Percentiles rank a stretch among this genome's conserved stretches.
These are phyloP conservation scores for Parascedosporium putredinis DNA, from an alignment of 2,329 filamentous ascomycete species.

Conservation along the genomic window DNA sequence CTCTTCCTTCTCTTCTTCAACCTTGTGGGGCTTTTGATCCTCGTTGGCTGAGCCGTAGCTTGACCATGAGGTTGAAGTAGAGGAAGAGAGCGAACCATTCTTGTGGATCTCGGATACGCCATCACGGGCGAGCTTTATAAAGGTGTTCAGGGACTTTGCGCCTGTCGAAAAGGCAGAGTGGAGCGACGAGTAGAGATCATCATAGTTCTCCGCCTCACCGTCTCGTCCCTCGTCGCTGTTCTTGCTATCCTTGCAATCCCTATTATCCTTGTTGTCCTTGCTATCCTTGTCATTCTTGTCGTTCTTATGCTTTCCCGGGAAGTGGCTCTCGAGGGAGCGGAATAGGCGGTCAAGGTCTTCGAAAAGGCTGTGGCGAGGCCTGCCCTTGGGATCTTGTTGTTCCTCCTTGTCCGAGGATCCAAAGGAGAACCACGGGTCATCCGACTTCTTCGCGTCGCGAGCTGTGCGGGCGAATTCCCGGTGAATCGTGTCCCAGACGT, in stretches of 20 bases:
- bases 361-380: slow-evolving; percentile 7
- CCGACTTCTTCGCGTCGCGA: slow-evolving; percentile 18
- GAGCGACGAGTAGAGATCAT: slow-evolving; percentile 30
- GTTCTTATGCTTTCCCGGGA: not conserved
- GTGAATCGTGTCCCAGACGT: slow-evolving; percentile 20
- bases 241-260: too few relatives aligned
- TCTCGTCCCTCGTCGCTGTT: slow-evolving; percentile 7
- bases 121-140: slow-evolving; percentile 21
- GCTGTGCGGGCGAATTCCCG: slow-evolving; percentile 20
- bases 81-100: not conserved
- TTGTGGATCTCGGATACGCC: slow-evolving; percentile 3
- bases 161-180: slow-evolving; percentile 25
- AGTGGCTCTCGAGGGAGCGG: slow-evolving; percentile 3
- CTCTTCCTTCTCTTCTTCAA: slow-evolving; percentile 28
- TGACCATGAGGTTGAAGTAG: not conserved
- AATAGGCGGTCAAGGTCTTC: slow-evolving; percentile 4
- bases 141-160: slow-evolving; percentile 29
- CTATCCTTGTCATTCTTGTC: not conserved
- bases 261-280: too few relatives aligned
- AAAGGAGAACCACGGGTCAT: slow-evolving; percentile 11
- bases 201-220: slow-evolving; percentile 26
- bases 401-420: slow-evolving; percentile 10
- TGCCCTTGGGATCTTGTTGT: slow-evolving; percentile 1
- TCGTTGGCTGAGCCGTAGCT: not conserved
- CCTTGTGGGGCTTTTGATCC: slow-evolving; percentile 19